Conservation (phyloP, 2,329 filamentous ascomycete genomes). For the Cytospora piceicola region DNA sequence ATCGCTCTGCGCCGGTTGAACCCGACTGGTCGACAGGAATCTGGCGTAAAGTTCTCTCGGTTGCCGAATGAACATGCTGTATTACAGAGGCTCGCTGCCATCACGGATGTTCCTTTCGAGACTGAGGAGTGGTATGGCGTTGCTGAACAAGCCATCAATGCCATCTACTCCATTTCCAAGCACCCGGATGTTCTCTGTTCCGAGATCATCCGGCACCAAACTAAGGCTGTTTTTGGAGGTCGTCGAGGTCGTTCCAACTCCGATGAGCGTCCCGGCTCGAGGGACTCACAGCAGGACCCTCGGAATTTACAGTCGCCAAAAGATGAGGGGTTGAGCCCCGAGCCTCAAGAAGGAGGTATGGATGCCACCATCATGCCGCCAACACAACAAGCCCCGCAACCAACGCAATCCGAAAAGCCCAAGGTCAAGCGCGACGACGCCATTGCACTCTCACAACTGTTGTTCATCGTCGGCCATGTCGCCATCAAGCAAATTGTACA, state of each 20-base stretch:
- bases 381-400: conserved; percentile 30
- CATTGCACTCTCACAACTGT: conserved; percentile 80
- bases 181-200: conserved; percentile 94
- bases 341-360: conserved; percentile 24
- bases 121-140: conserved; percentile 97
- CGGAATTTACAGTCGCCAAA: conserved; percentile 38
- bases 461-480: conserved; percentile 95
- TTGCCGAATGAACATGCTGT: conserved; percentile 92
- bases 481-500: conserved; percentile 99
- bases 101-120: conserved; percentile 82
- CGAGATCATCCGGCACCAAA: conserved; percentile 85
- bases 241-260: conserved; percentile 51
- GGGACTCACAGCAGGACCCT: conserved; percentile 35
- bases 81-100: conserved; percentile 76
- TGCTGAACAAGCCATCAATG: conserved; percentile 92
- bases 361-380: conserved; percentile 19
- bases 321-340: conserved; percentile 38
- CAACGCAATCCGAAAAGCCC: conserved; percentile 21
- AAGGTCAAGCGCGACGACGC: conserved; percentile 66
- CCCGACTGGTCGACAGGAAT: conserved; percentile 77
- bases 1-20: conserved; percentile 91
- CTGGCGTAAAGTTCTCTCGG: conserved; percentile 70
- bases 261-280: conserved; percentile 23
- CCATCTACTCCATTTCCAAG: conserved; percentile 91
- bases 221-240: conserved; percentile 72